Evolutionary conservation across 2,329 filamentous ascomycete genomes (phyloP), one percentile per base, ranked within the genome.

Genomic region (Sporothrix inflata): DNA sequence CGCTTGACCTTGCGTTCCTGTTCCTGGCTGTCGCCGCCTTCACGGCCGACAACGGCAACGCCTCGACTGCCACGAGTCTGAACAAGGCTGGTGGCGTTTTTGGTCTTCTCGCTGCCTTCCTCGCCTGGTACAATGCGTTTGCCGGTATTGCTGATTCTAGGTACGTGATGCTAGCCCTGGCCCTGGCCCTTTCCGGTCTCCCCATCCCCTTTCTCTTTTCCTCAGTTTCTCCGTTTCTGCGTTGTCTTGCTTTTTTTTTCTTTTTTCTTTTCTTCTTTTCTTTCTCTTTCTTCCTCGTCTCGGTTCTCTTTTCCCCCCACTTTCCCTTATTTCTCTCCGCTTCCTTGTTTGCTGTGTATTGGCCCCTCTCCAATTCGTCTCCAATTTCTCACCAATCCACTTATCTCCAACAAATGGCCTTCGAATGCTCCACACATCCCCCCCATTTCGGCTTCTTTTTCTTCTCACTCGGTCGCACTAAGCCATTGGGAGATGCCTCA

Each of bases 121-220:
- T 93, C 71, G 93, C 93, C 4, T 97, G 93, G 93, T 97, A 95
- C 83, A 94, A 94, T 78, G 93, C 93, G 49, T 85, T 95, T 73
- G 92, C 92, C 69, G 93, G 93, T 88, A 88, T 96, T 72, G 91
- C 91, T 74, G 93, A 96, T 77, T 85, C 83, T 79, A 88, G 86
- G 88, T 90, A 80, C 77, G 86, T 82, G 16, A 49, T 61, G 30
- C 30, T 34, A 6, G 30, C 30, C 30, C 30, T 34, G 3, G 3
- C 30, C 30, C 30, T 34, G 30, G 30, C 30, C 30, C 30, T 34
- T 34, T 34, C 30, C 30, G 6, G 30, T 3, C 2, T 4, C 53
- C 19, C 34, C 6, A 7, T 19, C 16, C 14, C 19, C 19, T 11
- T 9, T 7, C 19, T 2, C 14, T 21, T 5, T n/a, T 5, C 21